Base-by-base conservation (phyloP, 2,329 filamentous ascomycete genomes). In the Rhynchosporium secalis region DNA sequence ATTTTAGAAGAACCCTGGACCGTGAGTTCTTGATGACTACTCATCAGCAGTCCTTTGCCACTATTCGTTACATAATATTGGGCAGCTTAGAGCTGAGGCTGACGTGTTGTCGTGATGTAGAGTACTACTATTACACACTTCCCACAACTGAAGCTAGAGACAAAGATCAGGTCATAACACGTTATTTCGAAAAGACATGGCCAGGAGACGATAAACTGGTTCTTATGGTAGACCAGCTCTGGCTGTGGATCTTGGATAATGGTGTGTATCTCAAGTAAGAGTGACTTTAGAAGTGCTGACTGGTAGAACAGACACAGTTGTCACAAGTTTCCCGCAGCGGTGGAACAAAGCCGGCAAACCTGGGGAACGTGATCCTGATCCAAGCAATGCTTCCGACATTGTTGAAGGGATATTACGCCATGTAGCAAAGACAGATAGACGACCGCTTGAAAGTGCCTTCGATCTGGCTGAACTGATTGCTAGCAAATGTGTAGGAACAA, bases 101-200 rank as follows among this genome's bases (percentile, higher is more conserved):
- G 20, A 43, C 8, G 15, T 43, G 7, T 43, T 2, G 26, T 4
- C 29, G 12, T n/a, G 8, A 3, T 20, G 3, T n/a, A 52, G 48
- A 55, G n/a, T 55, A 55, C 31, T 55, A 55, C 43, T 55, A 55
- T 20, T 55, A 55, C 28, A 55, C 51, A 4, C 51, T 55, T 29
- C 51, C 51, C 12, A 55, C 51, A 4, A 55, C 51, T 12, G 51
- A 55, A 15, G 51, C 51, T 43, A 36, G 51, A 13, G 51, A 55
- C 28, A 55, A 41, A 12, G 51, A 55, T 10, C 51, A 55, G n/a
- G 51, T 55, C 12, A 28, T 55, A 6, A 41, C 51, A 15, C n/a
- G 51, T 5, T 43, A 55, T 7, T 55, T 55, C 38, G 38, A 41
- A 43, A 41, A 40, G 7, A 55, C 51, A 12, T 55, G 51, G 51